A percentile compares a stretch with the other conserved stretches of the same genome.
phyloP scores from a whole-genome alignment of 1,284 basidiomycete genomes.

The Rhodotorula sp. region DNA sequence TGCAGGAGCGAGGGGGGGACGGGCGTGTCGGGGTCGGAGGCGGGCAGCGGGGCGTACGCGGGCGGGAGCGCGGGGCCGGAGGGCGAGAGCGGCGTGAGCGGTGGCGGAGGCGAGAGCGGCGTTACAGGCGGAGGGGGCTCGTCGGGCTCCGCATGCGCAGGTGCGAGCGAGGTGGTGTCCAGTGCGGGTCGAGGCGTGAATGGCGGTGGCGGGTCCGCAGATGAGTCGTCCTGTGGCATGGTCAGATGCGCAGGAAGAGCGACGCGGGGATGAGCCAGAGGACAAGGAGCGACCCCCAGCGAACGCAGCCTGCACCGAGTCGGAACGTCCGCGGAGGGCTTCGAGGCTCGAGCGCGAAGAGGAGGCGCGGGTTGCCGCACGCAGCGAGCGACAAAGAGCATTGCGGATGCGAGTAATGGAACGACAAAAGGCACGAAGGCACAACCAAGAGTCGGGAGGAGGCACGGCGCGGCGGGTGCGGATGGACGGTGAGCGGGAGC shows the following conservation, averaged over 20 bases:
- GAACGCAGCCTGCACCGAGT: neutral
- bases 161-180: neutral
- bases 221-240: neutral
- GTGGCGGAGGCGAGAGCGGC: neutral
- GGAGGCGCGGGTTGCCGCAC: too few relatives aligned
- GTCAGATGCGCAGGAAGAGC: too few relatives aligned
- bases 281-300: neutral
- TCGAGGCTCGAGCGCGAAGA: neutral
- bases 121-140: neutral
- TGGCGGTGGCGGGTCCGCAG: neutral
- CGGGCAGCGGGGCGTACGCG: neutral
- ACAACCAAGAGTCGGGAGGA: neutral
- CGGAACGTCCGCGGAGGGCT: neutral
- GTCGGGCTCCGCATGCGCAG: neutral
- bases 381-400: neutral
- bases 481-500: too few relatives aligned
- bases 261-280: neutral
- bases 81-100: neutral
- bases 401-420: conserved; percentile 7
- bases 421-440: conserved; percentile 4
- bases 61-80: neutral
- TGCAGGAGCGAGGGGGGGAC: neutral
- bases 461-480: neutral
- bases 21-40: too few relatives aligned
- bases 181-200: neutral